phyloP scores from a whole-genome alignment of 352 stramenopile genomes.

The Stephanocyclus meneghinianus region DNA sequence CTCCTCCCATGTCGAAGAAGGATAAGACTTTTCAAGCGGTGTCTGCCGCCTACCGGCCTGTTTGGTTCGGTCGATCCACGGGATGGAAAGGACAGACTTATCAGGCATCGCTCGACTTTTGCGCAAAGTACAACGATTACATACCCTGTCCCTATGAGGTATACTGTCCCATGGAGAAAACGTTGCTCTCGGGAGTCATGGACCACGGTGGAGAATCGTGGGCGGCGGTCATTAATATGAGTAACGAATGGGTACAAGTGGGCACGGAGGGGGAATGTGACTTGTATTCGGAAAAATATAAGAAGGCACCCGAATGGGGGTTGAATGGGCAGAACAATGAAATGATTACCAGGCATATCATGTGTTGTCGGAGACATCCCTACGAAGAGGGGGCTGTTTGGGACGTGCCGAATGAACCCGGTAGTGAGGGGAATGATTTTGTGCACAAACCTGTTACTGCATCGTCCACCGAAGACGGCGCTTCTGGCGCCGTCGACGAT shows the following conservation, averaged over 20 bases:
- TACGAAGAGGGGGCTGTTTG: neutral
- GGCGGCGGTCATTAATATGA: conserved; percentile 25
- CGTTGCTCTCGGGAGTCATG: conserved; percentile 34
- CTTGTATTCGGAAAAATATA: conserved; percentile 21
- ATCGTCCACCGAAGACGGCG: too few relatives aligned
- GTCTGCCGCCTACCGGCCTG: conserved; percentile 28
- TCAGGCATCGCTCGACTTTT: conserved; percentile 44
- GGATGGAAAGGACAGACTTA: conserved; percentile 45
- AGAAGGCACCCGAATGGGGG: conserved; percentile 13
- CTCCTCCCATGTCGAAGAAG: conserved; percentile 1
- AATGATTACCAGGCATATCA: conserved; percentile 32
- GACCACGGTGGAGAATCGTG: conserved; percentile 35
- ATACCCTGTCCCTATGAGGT: conserved; percentile 50
- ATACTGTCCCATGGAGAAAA: conserved; percentile 39
- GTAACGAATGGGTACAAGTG: conserved; percentile 44
- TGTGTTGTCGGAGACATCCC: conserved; percentile 37
- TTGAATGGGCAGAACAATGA: conserved; percentile 3
- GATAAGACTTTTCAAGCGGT: conserved; percentile 19
- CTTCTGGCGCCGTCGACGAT: neutral
- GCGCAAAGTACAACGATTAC: conserved; percentile 32
- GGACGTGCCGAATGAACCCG: conserved; percentile 5
- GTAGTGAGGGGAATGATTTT: conserved; percentile 8
- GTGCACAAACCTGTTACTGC: conserved; percentile 9
- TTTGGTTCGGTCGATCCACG: conserved; percentile 41
- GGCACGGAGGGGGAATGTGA: conserved; percentile 15